Conservation (phyloP, 148 eudicot species). For the Chenopodium quinoa region DNA sequence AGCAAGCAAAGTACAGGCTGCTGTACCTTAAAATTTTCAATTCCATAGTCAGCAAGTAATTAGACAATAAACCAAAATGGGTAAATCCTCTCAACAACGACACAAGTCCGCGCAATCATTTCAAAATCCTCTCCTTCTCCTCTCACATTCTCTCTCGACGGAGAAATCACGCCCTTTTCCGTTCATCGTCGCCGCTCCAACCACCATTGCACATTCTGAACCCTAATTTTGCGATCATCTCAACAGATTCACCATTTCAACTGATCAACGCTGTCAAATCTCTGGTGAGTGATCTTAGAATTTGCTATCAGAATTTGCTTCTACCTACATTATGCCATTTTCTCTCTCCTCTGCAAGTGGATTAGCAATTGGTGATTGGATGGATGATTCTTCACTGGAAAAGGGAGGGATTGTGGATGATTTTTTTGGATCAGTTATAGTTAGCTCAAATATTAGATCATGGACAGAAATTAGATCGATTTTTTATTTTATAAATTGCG, state of each 20-base stretch:
- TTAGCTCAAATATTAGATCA: constrained; percentile 14
- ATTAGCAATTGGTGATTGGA: neutral
- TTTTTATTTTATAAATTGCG: no score
- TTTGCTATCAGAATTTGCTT: neutral
- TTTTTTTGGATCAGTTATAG: neutral
- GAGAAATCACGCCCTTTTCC: constrained; percentile 1
- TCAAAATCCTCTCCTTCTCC: neutral
- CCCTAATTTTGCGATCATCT: neutral
- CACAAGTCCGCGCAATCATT: neutral
- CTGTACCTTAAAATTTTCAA: no score
- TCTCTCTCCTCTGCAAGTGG: neutral
- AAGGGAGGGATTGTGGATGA: no score
- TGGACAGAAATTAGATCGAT: constrained; percentile 11
- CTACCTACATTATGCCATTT: neutral
- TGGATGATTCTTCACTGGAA: neutral
- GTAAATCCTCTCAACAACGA: neutral
- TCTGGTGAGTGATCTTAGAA: constrained; percentile 7
- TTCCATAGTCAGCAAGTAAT: no score
- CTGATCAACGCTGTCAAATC: neutral
- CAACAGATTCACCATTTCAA: neutral
- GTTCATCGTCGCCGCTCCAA: neutral
- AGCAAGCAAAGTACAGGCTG: no score
- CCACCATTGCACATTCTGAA: neutral
- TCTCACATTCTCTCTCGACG: neutral
- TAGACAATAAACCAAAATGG: no score